phyloP scores from a whole-genome alignment of 495 filamentous ascomycete species.

The Aspergillus incahuasiensis region DNA sequence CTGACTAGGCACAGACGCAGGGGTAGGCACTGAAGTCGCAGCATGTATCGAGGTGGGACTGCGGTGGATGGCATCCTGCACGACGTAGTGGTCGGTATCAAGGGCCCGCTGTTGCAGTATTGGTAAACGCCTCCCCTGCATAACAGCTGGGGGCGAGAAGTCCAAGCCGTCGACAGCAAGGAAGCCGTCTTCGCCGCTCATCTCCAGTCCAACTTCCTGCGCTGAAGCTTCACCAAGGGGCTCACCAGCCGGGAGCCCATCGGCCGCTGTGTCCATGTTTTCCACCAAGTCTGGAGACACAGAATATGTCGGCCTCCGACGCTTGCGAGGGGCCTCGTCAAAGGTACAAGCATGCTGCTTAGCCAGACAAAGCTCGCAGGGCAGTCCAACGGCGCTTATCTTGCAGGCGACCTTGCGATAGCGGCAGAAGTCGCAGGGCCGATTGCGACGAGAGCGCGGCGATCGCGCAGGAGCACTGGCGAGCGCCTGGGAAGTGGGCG shows the following conservation, averaged over 20 bases:
- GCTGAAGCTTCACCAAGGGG: neutral
- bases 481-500: neutral
- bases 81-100: neutral
- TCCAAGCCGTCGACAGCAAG: neutral
- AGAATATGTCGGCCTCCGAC: neutral
- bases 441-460: neutral
- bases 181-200: neutral
- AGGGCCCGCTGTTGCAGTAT: too few species aligned
- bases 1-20: neutral
- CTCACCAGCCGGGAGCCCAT: neutral
- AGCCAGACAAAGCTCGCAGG: neutral
- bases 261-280: neutral
- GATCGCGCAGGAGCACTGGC: neutral
- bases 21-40: neutral
- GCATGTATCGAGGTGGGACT: neutral
- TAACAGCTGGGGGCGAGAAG: neutral
- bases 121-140: neutral
- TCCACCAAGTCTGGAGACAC: neutral
- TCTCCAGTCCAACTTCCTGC: neutral
- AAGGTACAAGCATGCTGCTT: neutral
- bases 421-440: neutral
- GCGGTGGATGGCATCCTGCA: neutral
- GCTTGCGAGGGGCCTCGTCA: neutral
- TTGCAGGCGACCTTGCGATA: neutral
- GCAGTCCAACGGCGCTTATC: neutral